These are phyloP conservation scores for Xylaria curta DNA, from an alignment of 495 filamentous ascomycete species.

Conservation along the genomic window DNA sequence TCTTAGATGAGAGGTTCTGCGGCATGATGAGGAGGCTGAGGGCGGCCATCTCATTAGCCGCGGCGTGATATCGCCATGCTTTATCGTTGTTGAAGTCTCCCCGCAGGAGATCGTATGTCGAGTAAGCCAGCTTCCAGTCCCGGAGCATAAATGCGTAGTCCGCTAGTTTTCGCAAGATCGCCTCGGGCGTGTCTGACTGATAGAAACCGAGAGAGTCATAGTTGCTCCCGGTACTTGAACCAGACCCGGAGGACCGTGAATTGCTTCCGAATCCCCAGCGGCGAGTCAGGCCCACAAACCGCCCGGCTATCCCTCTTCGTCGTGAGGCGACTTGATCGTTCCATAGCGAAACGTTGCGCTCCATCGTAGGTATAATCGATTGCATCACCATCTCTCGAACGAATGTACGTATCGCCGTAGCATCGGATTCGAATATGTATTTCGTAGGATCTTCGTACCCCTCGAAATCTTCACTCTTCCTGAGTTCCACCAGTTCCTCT, in stretches of 20 bases:
- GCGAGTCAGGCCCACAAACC: conserved; percentile 91
- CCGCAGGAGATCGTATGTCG: conserved; percentile 86
- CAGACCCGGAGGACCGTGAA: conserved; percentile 51
- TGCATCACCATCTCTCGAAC: conserved; percentile 92
- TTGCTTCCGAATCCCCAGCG: conserved; percentile 77
- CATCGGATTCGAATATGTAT: conserved; percentile 91
- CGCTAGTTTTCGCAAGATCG: conserved; percentile 88
- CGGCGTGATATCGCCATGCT: conserved; percentile 94
- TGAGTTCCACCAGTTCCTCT: conserved; percentile 79
- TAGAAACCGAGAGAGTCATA: conserved; percentile 88
- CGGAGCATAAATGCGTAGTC: conserved; percentile 96
- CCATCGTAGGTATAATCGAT: conserved; percentile 93
- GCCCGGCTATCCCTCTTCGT: conserved; percentile 82
- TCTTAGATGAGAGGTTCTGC: conserved; percentile 71
- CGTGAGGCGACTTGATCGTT: conserved; percentile 97
- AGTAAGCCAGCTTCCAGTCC: conserved; percentile 91
- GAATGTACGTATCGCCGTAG: conserved; percentile 82
- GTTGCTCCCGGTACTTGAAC: conserved; percentile 61
- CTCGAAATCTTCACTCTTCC: conserved; percentile 61
- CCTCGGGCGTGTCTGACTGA: conserved; percentile 80
- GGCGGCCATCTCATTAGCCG: conserved; percentile 90
- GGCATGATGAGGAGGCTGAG: conserved; percentile 79
- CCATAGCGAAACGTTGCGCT: conserved; percentile 86
- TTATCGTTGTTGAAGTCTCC: conserved; percentile 92
- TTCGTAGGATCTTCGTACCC: conserved; percentile 73